Percentiles rank a stretch among this genome's conserved stretches.
phyloP scores from a whole-genome alignment of 1,139 yeast species.

The Wickerhamomyces sp. region DNA sequence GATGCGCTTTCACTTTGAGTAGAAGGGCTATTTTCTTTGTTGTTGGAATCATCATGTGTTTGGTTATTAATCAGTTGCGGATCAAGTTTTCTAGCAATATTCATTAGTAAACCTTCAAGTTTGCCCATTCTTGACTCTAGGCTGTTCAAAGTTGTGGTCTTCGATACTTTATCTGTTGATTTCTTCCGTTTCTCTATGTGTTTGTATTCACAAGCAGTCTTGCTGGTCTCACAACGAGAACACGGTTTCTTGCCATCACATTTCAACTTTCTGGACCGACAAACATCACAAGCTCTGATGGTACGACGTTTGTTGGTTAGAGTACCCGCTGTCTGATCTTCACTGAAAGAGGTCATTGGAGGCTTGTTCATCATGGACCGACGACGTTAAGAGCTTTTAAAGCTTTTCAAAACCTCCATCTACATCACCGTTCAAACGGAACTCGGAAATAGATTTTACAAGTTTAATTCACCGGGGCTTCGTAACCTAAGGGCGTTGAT shows the following conservation, averaged over 20 bases:
- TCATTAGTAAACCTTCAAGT: conserved; percentile 15
- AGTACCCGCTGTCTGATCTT: too few species aligned
- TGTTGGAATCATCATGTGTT: neutral
- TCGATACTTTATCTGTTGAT: neutral
- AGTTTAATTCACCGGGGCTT: too few species aligned
- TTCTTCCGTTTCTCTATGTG: conserved; percentile 9
- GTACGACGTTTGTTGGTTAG: conserved; percentile 3
- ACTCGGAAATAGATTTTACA: too few species aligned
- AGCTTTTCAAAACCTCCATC: too few species aligned
- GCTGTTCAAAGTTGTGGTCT: neutral
- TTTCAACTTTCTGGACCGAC: conserved; percentile 22
- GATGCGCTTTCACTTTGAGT: neutral
- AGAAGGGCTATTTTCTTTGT: neutral
- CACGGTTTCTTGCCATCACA: conserved; percentile 22
- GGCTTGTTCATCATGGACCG: too few species aligned
- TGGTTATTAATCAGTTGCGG: conserved; percentile 1
- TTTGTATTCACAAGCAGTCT: conserved; percentile 8
- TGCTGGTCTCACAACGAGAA: conserved; percentile 10
- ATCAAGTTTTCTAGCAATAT: conserved; percentile 15
- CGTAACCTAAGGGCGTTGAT: too few species aligned
- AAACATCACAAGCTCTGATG: conserved; percentile 11
- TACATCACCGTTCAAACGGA: too few species aligned
- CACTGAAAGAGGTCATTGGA: too few species aligned
- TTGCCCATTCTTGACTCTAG: conserved; percentile 18
- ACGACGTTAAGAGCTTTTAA: too few species aligned